A percentile compares a stretch with the other conserved stretches of the same genome.
These are phyloP conservation scores for Diaporthe sp. DNA, from an alignment of 2,329 filamentous ascomycete species.

Conservation along the genomic window DNA sequence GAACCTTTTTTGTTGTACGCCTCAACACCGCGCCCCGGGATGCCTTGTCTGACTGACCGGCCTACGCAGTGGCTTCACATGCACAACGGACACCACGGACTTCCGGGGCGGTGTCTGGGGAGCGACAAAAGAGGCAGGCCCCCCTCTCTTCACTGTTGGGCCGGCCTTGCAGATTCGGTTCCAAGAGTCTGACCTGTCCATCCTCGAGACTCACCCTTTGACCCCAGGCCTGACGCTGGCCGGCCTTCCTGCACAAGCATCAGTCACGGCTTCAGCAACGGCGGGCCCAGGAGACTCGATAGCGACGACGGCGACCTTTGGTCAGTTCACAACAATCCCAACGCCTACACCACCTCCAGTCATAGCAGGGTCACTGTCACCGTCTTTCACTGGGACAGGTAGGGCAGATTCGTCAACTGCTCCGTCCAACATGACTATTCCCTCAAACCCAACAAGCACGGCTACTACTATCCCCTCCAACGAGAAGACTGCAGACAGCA, in stretches of 20 bases:
- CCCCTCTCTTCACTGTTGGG: slow-evolving; percentile 49
- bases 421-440: slow-evolving; percentile 14
- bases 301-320: not conserved
- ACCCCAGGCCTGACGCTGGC: slow-evolving; percentile 49
- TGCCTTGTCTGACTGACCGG: slow-evolving; percentile 23
- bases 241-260: not conserved
- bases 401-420: not conserved
- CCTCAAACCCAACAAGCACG: not conserved
- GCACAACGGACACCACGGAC: slow-evolving; percentile 57
- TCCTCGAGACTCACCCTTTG: slow-evolving; percentile 55
- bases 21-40: slow-evolving; percentile 9
- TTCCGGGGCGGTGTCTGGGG: slow-evolving; percentile 57
- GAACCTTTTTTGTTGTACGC: slow-evolving; percentile 5
- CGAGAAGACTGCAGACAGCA: not conserved
- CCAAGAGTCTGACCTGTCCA: slow-evolving; percentile 51
- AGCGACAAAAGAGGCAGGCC: slow-evolving; percentile 25
- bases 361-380: not conserved
- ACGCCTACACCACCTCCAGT: not conserved
- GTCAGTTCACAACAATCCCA: slow-evolving; percentile 4
- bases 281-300: not conserved
- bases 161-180: slow-evolving; percentile 57
- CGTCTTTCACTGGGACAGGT: not conserved
- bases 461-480: not conserved
- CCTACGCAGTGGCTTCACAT: slow-evolving; percentile 51
- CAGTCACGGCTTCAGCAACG: not conserved